These are phyloP conservation scores for Asparagopsis taxiformis DNA, from an alignment of 31 red algal species.

Conservation along the genomic window DNA sequence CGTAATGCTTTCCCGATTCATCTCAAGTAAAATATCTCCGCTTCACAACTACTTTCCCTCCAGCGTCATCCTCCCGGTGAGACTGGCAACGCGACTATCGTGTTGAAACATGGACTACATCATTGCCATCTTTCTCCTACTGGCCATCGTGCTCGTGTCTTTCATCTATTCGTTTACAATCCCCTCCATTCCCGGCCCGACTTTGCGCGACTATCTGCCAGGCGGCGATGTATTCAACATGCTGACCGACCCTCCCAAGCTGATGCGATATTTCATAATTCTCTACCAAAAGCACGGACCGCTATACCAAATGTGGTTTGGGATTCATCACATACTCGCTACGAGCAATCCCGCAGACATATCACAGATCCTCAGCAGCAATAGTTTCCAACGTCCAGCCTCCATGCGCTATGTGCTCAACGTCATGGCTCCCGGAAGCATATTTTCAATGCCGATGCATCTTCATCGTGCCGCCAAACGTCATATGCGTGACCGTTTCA, in stretches of 20 bases:
- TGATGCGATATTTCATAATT: not conserved
- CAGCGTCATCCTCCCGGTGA: too few species aligned
- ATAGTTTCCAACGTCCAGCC: slow-evolving; percentile 15
- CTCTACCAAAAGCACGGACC: slow-evolving; percentile 17
- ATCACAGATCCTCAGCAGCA: slow-evolving; percentile 15
- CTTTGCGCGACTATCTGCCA: slow-evolving; percentile 17
- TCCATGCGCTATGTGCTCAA: slow-evolving; percentile 17
- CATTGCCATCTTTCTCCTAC: too few species aligned
- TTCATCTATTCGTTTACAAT: too few species aligned
- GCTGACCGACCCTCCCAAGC: slow-evolving; percentile 3
- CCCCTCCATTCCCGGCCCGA: slow-evolving; percentile 1
- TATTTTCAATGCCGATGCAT: slow-evolving; percentile 19
- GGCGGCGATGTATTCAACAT: slow-evolving; percentile 8
- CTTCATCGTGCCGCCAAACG: slow-evolving; percentile 8
- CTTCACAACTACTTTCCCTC: too few species aligned
- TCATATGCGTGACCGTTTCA: slow-evolving; percentile 27
- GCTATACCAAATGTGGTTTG: slow-evolving; percentile 29
- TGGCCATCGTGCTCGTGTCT: too few species aligned
- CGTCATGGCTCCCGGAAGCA: slow-evolving; percentile 8
- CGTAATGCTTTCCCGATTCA: too few species aligned
- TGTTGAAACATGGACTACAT: too few species aligned
- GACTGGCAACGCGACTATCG: too few species aligned
- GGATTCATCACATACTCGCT: slow-evolving; percentile 12
- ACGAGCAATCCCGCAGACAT: slow-evolving; percentile 16
- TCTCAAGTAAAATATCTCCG: too few species aligned